Conservation (phyloP, 352 stramenopile genomes). For the Globisporangium emineosum region DNA sequence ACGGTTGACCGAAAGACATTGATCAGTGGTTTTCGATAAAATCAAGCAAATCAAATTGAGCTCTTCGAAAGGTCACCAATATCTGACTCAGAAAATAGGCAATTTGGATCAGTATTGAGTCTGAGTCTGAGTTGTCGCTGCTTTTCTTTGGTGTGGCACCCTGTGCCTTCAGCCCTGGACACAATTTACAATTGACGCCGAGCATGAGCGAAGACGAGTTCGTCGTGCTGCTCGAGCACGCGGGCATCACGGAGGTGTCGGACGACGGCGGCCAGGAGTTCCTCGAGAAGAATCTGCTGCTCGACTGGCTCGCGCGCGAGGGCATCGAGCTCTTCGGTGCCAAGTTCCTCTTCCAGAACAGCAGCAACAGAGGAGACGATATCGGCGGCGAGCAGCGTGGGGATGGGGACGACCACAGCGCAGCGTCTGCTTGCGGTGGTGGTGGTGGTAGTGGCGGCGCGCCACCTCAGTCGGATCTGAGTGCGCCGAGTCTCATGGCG, state of each 20-base stretch:
- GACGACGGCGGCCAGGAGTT: constrained; percentile 72
- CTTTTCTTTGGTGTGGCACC: not conserved
- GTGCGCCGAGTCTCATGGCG: constrained; percentile 6
- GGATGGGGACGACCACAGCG: constrained; percentile 10
- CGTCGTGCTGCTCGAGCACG: constrained; percentile 79
- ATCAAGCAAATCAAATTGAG: no score
- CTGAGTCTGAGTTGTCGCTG: no score
- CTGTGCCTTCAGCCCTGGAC: not conserved
- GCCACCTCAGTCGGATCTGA: constrained; percentile 13
- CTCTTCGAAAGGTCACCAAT: no score
- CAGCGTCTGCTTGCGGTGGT: constrained; percentile 17
- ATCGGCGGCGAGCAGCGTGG: constrained; percentile 20
- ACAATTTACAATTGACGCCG: not conserved
- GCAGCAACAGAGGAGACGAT: constrained; percentile 15
- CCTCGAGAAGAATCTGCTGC: constrained; percentile 56
- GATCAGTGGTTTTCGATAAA: no score
- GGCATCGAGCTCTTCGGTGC: constrained; percentile 59
- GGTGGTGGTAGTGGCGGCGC: not conserved
- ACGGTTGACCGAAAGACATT: no score
- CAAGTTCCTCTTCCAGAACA: constrained; percentile 17
- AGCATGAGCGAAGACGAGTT: constrained; percentile 84
- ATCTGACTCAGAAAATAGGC: no score
- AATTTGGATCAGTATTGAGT: no score
- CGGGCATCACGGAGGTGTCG: constrained; percentile 67
- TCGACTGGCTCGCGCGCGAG: constrained; percentile 70